Conservation (phyloP, 1,284 basidiomycete species). For the Sphaerobolus stellatus region DNA sequence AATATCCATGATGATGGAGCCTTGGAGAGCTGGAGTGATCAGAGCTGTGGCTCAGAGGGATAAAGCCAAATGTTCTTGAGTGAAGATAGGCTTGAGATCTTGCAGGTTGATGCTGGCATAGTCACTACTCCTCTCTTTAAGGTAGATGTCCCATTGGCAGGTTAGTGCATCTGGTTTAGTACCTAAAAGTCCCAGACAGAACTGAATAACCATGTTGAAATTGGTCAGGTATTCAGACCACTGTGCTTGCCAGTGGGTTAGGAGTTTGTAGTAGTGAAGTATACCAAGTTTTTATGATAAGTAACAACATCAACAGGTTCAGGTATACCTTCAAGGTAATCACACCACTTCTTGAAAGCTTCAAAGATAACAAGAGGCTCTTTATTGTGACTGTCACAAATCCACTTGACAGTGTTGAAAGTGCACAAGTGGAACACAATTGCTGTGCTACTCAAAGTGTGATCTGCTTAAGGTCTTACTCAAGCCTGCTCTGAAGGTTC, state of each 20-base stretch:
- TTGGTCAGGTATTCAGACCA: constrained; percentile 26
- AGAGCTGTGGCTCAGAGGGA: background rate
- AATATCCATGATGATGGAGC: background rate
- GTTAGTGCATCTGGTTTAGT: background rate
- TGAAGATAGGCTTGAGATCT: background rate
- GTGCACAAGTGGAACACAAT: background rate
- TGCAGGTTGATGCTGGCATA: background rate
- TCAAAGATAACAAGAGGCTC: background rate
- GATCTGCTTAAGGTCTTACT: too few species aligned
- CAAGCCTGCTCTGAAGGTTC: too few species aligned
- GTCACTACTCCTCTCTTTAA: constrained; percentile 1
- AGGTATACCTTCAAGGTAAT: background rate
- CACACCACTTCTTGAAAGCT: background rate
- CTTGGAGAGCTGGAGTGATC: background rate
- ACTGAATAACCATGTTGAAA: constrained; percentile 22
- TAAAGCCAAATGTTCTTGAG: background rate
- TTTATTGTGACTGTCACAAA: background rate
- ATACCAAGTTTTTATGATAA: constrained; percentile 19
- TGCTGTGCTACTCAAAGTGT: too few species aligned
- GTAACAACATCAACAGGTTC: background rate
- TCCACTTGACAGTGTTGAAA: background rate
- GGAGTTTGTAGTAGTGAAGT: constrained; percentile 15
- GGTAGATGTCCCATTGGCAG: background rate
- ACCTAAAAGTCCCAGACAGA: background rate
- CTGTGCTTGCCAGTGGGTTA: constrained; percentile 20